Conservation (phyloP, 495 filamentous ascomycete species). For the Xylaria venustula region DNA sequence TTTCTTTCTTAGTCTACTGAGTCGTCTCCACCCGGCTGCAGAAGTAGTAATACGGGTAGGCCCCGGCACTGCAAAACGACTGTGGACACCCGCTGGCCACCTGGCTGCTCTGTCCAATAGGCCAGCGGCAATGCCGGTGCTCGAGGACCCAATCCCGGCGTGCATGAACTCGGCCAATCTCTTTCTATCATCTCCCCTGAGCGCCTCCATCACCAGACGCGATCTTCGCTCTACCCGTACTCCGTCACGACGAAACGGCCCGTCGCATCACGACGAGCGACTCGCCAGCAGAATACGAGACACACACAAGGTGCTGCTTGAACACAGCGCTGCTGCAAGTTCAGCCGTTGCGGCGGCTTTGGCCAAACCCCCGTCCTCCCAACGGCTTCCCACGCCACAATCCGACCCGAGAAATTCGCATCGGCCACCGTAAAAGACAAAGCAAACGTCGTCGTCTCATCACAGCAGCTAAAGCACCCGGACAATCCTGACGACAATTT, state of each 20-base stretch:
- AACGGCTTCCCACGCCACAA: constrained; percentile 46
- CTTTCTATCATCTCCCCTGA: constrained; percentile 10
- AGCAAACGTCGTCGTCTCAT: not conserved
- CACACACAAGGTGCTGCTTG: too few relatives aligned
- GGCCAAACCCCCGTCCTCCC: constrained; percentile 30
- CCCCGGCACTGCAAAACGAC: too few relatives aligned
- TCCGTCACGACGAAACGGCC: constrained; percentile 8
- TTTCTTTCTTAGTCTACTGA: too few relatives aligned
- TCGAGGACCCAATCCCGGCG: constrained; percentile 5
- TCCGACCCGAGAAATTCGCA: constrained; percentile 29
- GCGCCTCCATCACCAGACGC: not conserved
- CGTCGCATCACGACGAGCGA: not conserved
- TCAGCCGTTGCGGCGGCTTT: constrained; percentile 44
- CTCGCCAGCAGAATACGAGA: not conserved
- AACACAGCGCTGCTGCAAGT: not conserved
- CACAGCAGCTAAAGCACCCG: not conserved
- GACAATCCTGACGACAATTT: not conserved
- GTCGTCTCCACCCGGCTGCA: too few relatives aligned
- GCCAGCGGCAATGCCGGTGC: constrained; percentile 7
- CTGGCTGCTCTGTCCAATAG: not conserved
- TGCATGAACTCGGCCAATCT: constrained; percentile 16
- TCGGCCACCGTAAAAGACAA: constrained; percentile 34
- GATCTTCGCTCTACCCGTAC: not conserved
- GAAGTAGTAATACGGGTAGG: too few relatives aligned
- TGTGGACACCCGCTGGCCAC: not conserved